Evolutionary conservation across 2,329 filamentous ascomycete genomes (phyloP), one percentile per base, ranked within the genome.

Genomic region (Botrytis aclada): DNA sequence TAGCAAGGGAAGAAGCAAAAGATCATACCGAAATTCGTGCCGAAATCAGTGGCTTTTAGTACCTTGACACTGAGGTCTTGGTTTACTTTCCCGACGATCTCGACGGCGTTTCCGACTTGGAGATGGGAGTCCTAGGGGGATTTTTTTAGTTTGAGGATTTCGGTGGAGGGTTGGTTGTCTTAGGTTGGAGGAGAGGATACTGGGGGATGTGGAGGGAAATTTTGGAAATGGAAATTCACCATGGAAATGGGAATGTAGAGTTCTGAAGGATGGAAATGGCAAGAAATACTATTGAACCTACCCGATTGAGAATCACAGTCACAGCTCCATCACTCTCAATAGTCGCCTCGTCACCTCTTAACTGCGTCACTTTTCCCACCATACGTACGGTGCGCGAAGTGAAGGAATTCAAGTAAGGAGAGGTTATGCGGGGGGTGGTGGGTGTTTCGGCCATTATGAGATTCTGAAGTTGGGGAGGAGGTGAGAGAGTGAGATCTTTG

Each of bases 301-400:
- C 73, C 69, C 91, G 86, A 80, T 93, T 94, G 76, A 98, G 82
- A 29, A 92, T 84, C 2, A 94, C 86, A 0, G 90, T 93, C 39
- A 98, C 88, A 34, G 89, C 87, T 0, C 95, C 95, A 39, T 90
- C 91, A 9, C 93, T 91, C 73, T 97, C 94, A 43, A 98, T 88
- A 9, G 90, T 89, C 0, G 94, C 95, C 69, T 88, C 88, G 70
- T 96, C 93, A 77, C 95, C 95, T 69, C 91, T 90, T 37, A 98
- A 86, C 79, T 96, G 91, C 6, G 89, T 88, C 64, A 98, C 94
- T 79, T 92, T 94, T 79, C 96, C 96, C 8, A 97, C 87, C 72
- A 98, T 86, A 78, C 94, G 94, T 75, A 98, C 93, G 75, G 92
- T 93, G 76, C 89, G 88, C 77, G 86, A 86, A 77, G 90, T 86